Evolutionary conservation across 1,139 yeast genomes (phyloP), one percentile per base, ranked within the genome.

Genomic region (Blastobotrys buckinghamii): DNA sequence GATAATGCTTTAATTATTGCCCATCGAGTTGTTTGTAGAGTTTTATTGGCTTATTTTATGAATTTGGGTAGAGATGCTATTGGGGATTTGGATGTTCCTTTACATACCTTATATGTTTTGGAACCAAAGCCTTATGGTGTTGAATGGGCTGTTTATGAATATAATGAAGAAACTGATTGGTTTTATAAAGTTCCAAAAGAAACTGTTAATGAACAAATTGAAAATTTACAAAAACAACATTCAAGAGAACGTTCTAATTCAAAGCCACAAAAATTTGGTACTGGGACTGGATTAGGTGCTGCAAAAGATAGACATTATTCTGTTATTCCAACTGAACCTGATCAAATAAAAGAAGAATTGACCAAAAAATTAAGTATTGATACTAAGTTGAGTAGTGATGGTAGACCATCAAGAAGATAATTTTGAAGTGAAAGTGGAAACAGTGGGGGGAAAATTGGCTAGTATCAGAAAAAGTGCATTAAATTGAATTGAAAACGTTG

Each of bases 101-200:
- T 90, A 52, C 97, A 90, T 63, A 85, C 96, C 5, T 81, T 90
- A 27, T 90, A 89, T 62, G 81, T 92, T 55, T 75, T 90, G 52
- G 97, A 90, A 62, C 89, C 92, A 50, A 87, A 86, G 62, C 97
- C 97, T 0, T 90, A 88, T 65, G 98, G 97, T 5, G 95, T 94
- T 2, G 92, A 87, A 53, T 90, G 95, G 84, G 77, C 87, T 17
- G 74, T 89, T 68, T 90, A 83, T 66, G 95, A 88, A 64, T 90
- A 84, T 66, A 84, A 86, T 59, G 97, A 88, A 57, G 71, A 70
- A 7, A 68, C 76, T 29, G 92, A 89, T 65, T 82, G 88, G 84
- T 90, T 90, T 67, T 77, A 73, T 48, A 79, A 84, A 57, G 83
- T 87, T n/a, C 63, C 68, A 13, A 61, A 64, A 52, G 68, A 66